Conservation (phyloP, 2,329 filamentous ascomycete species). For the Purpureocillium lavendulum region DNA sequence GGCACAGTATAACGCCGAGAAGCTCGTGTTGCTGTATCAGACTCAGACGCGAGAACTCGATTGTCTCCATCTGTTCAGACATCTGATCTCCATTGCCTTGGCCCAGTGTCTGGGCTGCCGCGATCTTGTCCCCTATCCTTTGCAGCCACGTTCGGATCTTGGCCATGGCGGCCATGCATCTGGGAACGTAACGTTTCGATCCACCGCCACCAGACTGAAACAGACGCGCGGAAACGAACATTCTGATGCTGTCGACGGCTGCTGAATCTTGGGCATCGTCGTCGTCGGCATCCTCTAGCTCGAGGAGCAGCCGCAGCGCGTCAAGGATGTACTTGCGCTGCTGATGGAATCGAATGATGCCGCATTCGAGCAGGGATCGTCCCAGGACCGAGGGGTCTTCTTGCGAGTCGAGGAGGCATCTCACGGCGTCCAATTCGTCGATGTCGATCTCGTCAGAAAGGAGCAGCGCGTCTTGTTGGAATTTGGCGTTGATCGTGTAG, state of each 20-base stretch:
- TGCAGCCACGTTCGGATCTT: constrained; percentile 71
- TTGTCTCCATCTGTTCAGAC: constrained; percentile 63
- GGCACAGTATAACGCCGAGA: constrained; percentile 70
- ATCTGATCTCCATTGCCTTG: constrained; percentile 42
- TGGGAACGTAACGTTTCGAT: constrained; percentile 58
- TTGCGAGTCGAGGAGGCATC: constrained; percentile 66
- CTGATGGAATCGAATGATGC: constrained; percentile 82
- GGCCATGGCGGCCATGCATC: constrained; percentile 68
- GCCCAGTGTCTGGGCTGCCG: constrained; percentile 67
- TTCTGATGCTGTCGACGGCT: constrained; percentile 21
- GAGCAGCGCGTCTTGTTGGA: constrained; percentile 72
- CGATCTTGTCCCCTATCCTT: constrained; percentile 65
- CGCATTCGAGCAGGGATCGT: constrained; percentile 65
- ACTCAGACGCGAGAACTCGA: constrained; percentile 73
- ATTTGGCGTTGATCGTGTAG: constrained; percentile 77
- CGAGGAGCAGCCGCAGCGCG: constrained; percentile 71
- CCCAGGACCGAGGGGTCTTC: constrained; percentile 61
- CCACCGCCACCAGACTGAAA: constrained; percentile 23
- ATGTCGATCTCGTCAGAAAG: constrained; percentile 84
- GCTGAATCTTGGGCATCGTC: constrained; percentile 43
- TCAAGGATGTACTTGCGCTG: constrained; percentile 77
- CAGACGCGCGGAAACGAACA: constrained; percentile 24
- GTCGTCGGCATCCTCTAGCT: constrained; percentile 48
- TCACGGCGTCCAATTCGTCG: constrained; percentile 79
- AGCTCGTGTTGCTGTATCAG: constrained; percentile 86